Evolutionary conservation across 176 grass and related monocot species (phyloP), one percentile per base, ranked within the genome.

Genomic region (Juncus inflexus): DNA sequence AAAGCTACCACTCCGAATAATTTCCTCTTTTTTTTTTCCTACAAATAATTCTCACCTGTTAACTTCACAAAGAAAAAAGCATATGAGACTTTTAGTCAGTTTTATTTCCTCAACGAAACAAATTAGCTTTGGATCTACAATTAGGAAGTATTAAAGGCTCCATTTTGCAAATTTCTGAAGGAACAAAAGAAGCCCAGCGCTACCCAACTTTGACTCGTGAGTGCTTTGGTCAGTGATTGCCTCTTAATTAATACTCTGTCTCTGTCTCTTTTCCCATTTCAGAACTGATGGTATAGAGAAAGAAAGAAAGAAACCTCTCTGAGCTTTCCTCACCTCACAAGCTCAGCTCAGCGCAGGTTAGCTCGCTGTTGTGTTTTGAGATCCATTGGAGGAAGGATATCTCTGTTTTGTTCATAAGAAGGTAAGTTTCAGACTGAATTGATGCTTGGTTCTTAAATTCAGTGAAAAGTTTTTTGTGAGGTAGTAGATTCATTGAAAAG

Each of bases 121-220:
- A 60, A 7, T 60, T 9, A 35, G 15, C 4, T 6, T 36, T 61
- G 2, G 38, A 9, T 61, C 11, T 60, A 35, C 12, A 62, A 62
- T 40, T 62, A 37, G 12, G 39, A 62, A 62, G 56, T 62, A 62
- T 62, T 62, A 41, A 13, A 63, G 38, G 10, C 3, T n/a, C 3
- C 9, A 14, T 64, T 64, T 37, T 39, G 40, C 40, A 64, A 12
- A 6, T 12, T 7, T 16, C 35, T n/a, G 13, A 45, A 63, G 7
- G 12, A 43, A 15, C 12, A 57, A 11, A 13, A 10, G 7, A 42
- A 70, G 7, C 7, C 12, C 67, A 69, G 68, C 50, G 43, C 43
- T 47, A 58, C 54, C 68, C 68, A 71, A 71, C 15, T 42, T 60
- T 71, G 68, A 71, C 68, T 45, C 53, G 2, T 60, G 2, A 35